Percentiles rank a stretch among this genome's conserved stretches.
Conservation (phyloP, 2,329 filamentous ascomycete species). For the Trichoderma breve region DNA sequence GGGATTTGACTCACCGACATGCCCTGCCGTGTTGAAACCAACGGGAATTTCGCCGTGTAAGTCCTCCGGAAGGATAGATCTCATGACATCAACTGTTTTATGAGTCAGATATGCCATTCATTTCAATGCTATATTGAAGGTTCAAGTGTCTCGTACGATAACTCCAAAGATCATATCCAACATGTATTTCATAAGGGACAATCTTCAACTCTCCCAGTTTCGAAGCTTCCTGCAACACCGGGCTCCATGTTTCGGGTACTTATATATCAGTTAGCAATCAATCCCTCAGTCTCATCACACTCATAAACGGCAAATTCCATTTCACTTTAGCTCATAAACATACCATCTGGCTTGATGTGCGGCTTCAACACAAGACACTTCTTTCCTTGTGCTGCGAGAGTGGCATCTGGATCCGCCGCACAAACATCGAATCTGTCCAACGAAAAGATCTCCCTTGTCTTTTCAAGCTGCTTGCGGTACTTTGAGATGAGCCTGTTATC, state of each 20-base stretch:
- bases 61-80: constrained; percentile 75
- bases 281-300: background rate
- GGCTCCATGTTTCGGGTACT: constrained; percentile 70
- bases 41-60: constrained; percentile 77
- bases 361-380: constrained; percentile 63
- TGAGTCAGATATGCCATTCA: background rate
- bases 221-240: constrained; percentile 65
- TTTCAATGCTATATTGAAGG: background rate
- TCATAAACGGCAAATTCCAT: background rate
- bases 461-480: constrained; percentile 64
- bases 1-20: constrained; percentile 62
- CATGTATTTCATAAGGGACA: constrained; percentile 69
- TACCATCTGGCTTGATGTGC: constrained; percentile 43
- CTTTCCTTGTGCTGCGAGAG: constrained; percentile 51
- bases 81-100: constrained; percentile 71
- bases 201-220: constrained; percentile 66
- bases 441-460: constrained; percentile 63
- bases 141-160: constrained; percentile 56
- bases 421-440: constrained; percentile 64
- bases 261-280: constrained; percentile 3
- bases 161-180: constrained; percentile 84
- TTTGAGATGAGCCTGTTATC: constrained; percentile 72
- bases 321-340: background rate
- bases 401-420: constrained; percentile 57
- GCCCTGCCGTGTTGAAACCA: constrained; percentile 85